Evolutionary conservation across 1,284 basidiomycete genomes (phyloP), one percentile per base, ranked within the genome.

Genomic region (Tausonia pullulans): DNA sequence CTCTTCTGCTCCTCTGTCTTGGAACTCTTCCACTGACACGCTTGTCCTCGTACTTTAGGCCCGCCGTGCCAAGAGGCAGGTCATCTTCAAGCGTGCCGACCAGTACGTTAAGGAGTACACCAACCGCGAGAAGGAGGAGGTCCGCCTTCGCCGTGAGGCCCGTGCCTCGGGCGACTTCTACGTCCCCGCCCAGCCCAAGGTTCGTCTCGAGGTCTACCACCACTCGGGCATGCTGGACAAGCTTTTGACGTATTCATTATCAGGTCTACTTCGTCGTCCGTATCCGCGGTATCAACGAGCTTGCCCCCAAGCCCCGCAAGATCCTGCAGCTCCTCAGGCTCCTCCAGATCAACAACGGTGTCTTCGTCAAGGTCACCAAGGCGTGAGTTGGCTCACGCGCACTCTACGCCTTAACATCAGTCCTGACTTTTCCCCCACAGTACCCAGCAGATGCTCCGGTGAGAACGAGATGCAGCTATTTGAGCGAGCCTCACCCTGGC

Each of bases 1-100:
- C 80, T 84, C 67, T 63, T 48, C 27, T 60, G 65, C 67, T 64
- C n/a, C 45, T 62, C 53, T 46, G 43, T 40, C 11, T 60, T 27
- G 40, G 68, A 57, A 62, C 52, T 67, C 62, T 61, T 69, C 64
- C 27, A 27, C 27, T 27, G 27, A 27, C 27, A 27, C 27, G 27
- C 1, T 27, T 27, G 27, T 27, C 27, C 27, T 27, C 27, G 27
- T 27, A 27, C 27, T 27, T 27, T 74, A 97, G 94, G 87, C 87
- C 63, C 81, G 84, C 73, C 87, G 87, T 77, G 86, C 90, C 69
- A 94, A 95, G 83, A 87, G 96, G 80, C 89, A 88, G 79, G 87
- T 97, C 77, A 87, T 98, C 82, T 98, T 98, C 88, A 98, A 98
- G 87, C 90, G 96, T 69, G 95, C 96, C 63, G 96, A 98, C 80